Conservation (phyloP, 192 early-diverging fungal species). For the Coemansia guatemalensis region DNA sequence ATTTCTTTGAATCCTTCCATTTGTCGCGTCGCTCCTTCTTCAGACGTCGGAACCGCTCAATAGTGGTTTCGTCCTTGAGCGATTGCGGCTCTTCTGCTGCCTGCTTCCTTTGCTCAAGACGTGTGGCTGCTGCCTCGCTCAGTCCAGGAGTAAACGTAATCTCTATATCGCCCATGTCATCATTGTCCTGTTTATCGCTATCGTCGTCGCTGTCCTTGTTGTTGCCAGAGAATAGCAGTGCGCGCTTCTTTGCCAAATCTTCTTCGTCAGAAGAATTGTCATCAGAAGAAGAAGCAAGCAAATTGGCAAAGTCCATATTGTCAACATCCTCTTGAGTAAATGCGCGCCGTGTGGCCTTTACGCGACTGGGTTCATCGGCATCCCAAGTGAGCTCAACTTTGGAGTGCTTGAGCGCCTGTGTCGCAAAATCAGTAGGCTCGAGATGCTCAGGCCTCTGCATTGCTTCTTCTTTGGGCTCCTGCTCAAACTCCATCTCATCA, state of each 20-base stretch:
- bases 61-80: conserved; percentile 71
- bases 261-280: conserved; percentile 56
- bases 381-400: conserved; percentile 97
- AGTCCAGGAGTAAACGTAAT: conserved; percentile 95
- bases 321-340: conserved; percentile 88
- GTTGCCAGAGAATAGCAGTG: conserved; percentile 26
- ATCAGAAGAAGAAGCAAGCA: conserved; percentile 75
- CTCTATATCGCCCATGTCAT: conserved; percentile 76
- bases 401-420: conserved; percentile 85
- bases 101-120: conserved; percentile 58
- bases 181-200: conserved; percentile 41
- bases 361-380: conserved; percentile 84
- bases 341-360: conserved; percentile 72
- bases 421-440: conserved; percentile 69
- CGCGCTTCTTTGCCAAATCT: conserved; percentile 44
- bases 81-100: conserved; percentile 34
- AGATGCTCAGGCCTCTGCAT: conserved; percentile 64
- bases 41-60: conserved; percentile 80
- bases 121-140: conserved; percentile 61
- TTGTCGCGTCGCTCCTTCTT: conserved; percentile 75
- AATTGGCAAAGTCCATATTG: conserved; percentile 88
- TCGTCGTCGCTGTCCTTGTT: conserved; percentile 36
- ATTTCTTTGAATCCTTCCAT: conserved; percentile 54
- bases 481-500: conserved; percentile 84
- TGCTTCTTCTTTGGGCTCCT: conserved; percentile 63